Conservation (phyloP, 257 asterid genomes). For the Scutellaria barbata region DNA sequence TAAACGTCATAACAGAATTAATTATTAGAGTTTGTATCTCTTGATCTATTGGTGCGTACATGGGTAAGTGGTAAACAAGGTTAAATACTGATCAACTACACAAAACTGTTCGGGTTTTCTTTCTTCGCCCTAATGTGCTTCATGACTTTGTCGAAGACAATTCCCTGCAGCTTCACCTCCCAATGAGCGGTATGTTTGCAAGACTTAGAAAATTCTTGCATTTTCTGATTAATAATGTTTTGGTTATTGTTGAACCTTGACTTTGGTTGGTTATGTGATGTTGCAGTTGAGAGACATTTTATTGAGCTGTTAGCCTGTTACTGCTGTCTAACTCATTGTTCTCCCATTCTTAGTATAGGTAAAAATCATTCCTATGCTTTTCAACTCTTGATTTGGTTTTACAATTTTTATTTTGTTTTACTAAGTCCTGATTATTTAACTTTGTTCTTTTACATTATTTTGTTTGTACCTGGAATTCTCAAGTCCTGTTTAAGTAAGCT, state of each 20-base stretch:
- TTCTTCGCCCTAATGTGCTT: not conserved
- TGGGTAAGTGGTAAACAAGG: constrained; percentile 12
- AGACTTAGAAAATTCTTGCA: not conserved
- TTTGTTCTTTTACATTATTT: too few relatives aligned
- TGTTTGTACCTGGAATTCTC: too few relatives aligned
- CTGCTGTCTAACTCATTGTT: too few relatives aligned
- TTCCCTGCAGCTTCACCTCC: constrained; percentile 10
- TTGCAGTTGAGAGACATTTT: too few relatives aligned
- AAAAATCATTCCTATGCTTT: too few relatives aligned
- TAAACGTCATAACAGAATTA: constrained; percentile 14
- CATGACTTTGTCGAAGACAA: constrained; percentile 19
- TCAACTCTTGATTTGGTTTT: too few relatives aligned
- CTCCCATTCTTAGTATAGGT: too few relatives aligned
- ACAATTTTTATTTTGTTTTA: too few relatives aligned
- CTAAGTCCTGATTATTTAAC: too few relatives aligned
- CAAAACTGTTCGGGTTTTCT: not conserved
- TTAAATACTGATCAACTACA: not conserved
- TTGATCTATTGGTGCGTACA: not conserved
- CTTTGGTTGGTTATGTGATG: not conserved
- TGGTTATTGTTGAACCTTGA: constrained; percentile 8
- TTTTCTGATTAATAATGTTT: not conserved
- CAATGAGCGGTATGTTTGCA: constrained; percentile 6
- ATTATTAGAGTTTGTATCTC: not conserved
- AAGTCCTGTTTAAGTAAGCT: too few relatives aligned
- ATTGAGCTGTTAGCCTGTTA: too few relatives aligned